Percentiles rank a stretch among this genome's conserved stretches.
phyloP scores from a whole-genome alignment of 441 rosid species.

The Erysimum cheiri region DNA sequence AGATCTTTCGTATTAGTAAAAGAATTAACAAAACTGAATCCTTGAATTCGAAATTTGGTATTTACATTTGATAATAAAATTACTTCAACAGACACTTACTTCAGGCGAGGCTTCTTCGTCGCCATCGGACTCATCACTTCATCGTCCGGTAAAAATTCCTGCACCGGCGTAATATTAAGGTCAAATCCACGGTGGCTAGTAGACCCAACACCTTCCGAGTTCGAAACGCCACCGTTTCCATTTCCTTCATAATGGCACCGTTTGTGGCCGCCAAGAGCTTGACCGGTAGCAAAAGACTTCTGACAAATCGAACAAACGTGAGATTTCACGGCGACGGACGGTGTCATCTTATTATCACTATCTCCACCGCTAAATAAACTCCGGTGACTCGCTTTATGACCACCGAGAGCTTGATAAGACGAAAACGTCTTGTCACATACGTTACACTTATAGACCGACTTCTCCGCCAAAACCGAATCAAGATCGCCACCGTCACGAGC shows the following conservation, averaged over 20 bases:
- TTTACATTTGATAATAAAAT: constrained; percentile 9
- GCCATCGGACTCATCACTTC: constrained; percentile 25
- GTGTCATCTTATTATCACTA: constrained; percentile 46
- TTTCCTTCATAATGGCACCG: constrained; percentile 80
- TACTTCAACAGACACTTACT: no score
- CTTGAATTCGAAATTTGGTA: background rate
- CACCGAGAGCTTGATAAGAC: constrained; percentile 93
- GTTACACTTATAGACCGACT: constrained; percentile 58
- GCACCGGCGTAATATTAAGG: constrained; percentile 59
- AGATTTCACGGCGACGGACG: constrained; percentile 50
- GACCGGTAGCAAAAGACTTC: constrained; percentile 74
- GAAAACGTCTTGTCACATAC: constrained; percentile 77
- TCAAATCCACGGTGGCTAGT: constrained; percentile 53
- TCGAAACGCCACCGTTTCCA: constrained; percentile 44
- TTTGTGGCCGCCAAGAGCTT: constrained; percentile 90
- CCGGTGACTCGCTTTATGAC: constrained; percentile 92
- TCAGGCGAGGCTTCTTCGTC: constrained; percentile 65
- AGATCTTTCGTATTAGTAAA: background rate
- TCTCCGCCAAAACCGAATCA: constrained; percentile 11
- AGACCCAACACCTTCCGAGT: constrained; percentile 43
- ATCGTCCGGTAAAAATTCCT: constrained; percentile 48
- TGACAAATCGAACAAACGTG: constrained; percentile 85
- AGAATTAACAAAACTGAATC: constrained; percentile 25
- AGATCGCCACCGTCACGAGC: constrained; percentile 55
- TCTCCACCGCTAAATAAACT: constrained; percentile 39